Base-by-base conservation (phyloP, 2,329 filamentous ascomycete genomes). In the Harringtonia aguacate region DNA sequence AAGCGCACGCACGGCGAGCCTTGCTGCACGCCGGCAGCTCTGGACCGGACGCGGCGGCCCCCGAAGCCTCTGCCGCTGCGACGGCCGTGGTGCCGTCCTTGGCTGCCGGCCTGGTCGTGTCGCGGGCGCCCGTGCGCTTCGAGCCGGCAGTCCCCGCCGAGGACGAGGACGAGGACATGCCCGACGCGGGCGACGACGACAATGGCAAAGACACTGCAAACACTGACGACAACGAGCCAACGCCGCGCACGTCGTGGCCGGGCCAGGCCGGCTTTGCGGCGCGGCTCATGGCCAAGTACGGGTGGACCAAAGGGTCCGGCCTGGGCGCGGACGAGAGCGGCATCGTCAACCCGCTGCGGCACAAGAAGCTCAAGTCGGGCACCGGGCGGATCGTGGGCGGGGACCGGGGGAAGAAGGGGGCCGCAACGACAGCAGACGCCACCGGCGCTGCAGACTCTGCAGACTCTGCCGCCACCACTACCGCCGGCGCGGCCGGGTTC, bases 221-320 rank as follows among this genome's bases (percentile, higher is more conserved):
- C 29, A 40, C 47, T 29, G 62, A 63, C 47, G 60, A 63, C 14
- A 52, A 33, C 55, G 61, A 18, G 62, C 35, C 36, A 1, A 12
- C 29, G 33, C 45, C 39, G 3, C 69, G 28, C 75, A 81, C 81
- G 35, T 76, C 68, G 45, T 78, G 81, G 3, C 87, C 88, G 0
- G 86, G 87, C 15, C 85, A 94, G 61, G 76, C 80, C 51, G 85
- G 82, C 41, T 95, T 95, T 61, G 92, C 87, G 1, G 78, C 88
- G 52, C 83, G 88, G 29, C 75, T 97, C 45, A 87, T 98, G 79
- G 76, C 79, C 48, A 97, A 95, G 60, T 92, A 95, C 64, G 92
- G 92, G 44, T 97, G 89, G 86, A 82, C 80, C 30, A 83, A 89
- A 56, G 92, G 92, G 21, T 75, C 82, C 49, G 92, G 92, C 18